These are phyloP conservation scores for Tuber microsphaerosporum DNA, from an alignment of 495 filamentous ascomycete genomes.

Conservation along the genomic window DNA sequence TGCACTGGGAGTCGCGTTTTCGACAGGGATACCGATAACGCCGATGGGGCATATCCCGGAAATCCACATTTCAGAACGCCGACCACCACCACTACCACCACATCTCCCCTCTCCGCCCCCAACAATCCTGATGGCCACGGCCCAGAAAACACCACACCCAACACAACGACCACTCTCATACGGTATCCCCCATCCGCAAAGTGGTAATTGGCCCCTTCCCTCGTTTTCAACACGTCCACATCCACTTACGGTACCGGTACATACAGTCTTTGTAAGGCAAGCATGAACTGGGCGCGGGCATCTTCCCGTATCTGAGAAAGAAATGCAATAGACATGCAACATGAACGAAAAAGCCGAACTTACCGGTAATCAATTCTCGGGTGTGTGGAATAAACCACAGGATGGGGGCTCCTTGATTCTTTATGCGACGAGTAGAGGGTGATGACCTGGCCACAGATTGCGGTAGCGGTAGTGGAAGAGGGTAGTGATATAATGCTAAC, in stretches of 20 bases:
- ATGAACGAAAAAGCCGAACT: background rate
- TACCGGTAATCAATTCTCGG: background rate
- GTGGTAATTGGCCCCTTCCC: background rate
- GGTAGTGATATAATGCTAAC: background rate
- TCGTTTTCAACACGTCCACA: background rate
- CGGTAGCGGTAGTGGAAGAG: background rate
- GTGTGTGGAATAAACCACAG: background rate
- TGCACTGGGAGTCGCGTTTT: background rate
- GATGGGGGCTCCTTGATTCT: background rate
- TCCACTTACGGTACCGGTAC: background rate
- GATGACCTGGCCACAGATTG: background rate
- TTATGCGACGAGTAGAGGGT: background rate
- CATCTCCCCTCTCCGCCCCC: background rate
- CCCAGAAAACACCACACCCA: background rate
- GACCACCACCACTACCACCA: background rate
- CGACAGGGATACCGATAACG: constrained; percentile 1
- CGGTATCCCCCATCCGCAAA: background rate
- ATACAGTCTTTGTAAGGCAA: background rate
- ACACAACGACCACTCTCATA: background rate
- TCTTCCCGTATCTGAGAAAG: background rate
- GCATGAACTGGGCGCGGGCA: background rate
- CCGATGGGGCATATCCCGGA: background rate
- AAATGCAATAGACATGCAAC: background rate
- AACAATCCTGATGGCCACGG: background rate
- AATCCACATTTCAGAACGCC: background rate